Base-by-base conservation (phyloP, 2,329 filamentous ascomycete genomes). In the Botrytis medusae region DNA sequence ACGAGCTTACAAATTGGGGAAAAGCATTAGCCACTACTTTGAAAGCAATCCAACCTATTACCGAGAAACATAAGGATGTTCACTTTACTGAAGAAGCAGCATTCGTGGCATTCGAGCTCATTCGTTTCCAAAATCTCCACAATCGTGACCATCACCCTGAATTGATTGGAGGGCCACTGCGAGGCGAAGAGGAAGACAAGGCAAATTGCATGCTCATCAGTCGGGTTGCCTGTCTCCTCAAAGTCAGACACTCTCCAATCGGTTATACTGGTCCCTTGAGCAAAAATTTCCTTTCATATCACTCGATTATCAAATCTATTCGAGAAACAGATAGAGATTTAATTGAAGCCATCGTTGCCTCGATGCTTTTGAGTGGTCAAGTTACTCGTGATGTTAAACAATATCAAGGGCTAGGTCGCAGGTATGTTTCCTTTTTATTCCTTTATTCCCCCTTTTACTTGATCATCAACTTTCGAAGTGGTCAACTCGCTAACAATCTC, bases 221-320 rank as follows among this genome's bases (percentile, higher is more conserved):
- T 77, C 92, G 96, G 57, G 92, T 95, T 75, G 93, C 95, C 22
- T 94, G 93, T 71, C 86, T 98, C 73, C 88, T 94, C 69, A 93
- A 92, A 79, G 86, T 98, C 75, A 89, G 91, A 46, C 96, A 99
- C 81, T 89, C 93, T 78, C 87, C 88, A 5, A 95, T 95, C 77
- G 96, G 96, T 44, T 99, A 98, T 83, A 98, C 95, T 2, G 96
- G 96, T 0, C 95, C 96, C 1, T 87, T 99, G 1, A 97, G 94
- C 85, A 92, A 96, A 82, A 94, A 95, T 77, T 86, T 98, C 70
- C 87, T 99, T 60, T 91, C 90, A 40, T 99, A 95, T 85, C 92
- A 94, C 74, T 95, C 94, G 1, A 86, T 98, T 73, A 90, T 94
- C 59, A 91, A 91, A 2, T 90, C 93, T 59, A 91, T 98, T 37